phyloP scores from a whole-genome alignment of 441 rosid genomes.

The Sinapis alba region DNA sequence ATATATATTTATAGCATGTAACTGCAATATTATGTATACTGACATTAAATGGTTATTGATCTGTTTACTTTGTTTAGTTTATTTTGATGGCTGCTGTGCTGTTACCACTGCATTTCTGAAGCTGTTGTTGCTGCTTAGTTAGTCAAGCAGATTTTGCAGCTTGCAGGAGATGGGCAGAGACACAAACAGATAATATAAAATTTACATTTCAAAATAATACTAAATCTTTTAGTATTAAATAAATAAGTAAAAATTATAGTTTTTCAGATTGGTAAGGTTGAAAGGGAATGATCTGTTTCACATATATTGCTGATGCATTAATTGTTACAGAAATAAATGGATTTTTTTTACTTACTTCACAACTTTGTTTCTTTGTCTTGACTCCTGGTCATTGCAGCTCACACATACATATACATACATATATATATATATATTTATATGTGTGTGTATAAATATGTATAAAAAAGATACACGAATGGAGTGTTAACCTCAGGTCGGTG shows the following conservation, averaged over 20 bases:
- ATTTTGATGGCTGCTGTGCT: constrained; percentile 26
- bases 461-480: neutral
- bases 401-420: neutral
- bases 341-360: neutral
- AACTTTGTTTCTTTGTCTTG: constrained; percentile 11
- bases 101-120: constrained; percentile 24
- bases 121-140: constrained; percentile 26
- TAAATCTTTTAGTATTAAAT: neutral
- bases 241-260: neutral
- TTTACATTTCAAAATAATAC: neutral
- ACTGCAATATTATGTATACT: neutral
- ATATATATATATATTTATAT: neutral
- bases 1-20: neutral
- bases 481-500: constrained; percentile 23
- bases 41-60: constrained; percentile 26
- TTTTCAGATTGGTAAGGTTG: neutral
- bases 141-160: constrained; percentile 32
- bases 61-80: constrained; percentile 22
- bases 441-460: neutral
- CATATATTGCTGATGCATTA: constrained; percentile 21
- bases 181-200: neutral
- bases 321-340: constrained; percentile 1
- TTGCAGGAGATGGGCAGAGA: constrained; percentile 27
- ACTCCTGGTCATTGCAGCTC: constrained; percentile 13
- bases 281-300: constrained; percentile 24